phyloP scores from a whole-genome alignment of 768 basidiomycete species.

The Lanmaoa pseudosensibilis region DNA sequence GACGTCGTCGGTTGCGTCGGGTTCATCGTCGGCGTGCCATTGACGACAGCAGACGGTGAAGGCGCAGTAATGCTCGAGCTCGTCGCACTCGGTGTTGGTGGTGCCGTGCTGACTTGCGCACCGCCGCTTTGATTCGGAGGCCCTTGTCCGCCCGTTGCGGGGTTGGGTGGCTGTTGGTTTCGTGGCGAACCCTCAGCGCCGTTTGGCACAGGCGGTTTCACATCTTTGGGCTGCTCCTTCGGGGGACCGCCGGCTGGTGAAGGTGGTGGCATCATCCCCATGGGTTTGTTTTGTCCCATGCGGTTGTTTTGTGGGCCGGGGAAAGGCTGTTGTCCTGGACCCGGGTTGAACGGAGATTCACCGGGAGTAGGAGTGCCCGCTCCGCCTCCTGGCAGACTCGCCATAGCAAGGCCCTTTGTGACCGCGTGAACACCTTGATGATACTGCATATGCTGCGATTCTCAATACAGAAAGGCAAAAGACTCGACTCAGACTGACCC shows the following conservation, averaged over 20 bases:
- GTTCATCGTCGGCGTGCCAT: constrained; percentile 32
- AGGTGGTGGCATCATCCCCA: constrained; percentile 52
- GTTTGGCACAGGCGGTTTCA: constrained; percentile 30
- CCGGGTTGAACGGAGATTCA: constrained; percentile 43
- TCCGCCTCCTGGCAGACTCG: constrained; percentile 32
- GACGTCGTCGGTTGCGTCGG: constrained; percentile 25
- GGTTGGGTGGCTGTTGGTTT: constrained; percentile 35
- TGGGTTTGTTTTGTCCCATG: constrained; percentile 35
- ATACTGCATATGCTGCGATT: constrained; percentile 32
- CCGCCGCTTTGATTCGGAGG: constrained; percentile 18
- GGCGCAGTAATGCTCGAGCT: constrained; percentile 37
- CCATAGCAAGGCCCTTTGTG: constrained; percentile 37
- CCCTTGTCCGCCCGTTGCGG: constrained; percentile 27
- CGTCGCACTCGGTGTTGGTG: constrained; percentile 38
- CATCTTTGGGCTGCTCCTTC: constrained; percentile 35
- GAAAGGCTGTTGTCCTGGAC: constrained; percentile 36
- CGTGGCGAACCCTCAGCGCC: constrained; percentile 45
- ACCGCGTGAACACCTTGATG: constrained; percentile 38
- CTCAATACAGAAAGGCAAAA: constrained; percentile 8
- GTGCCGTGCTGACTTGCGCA: constrained; percentile 33
- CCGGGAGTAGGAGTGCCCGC: constrained; percentile 46
- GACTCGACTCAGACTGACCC: constrained; percentile 17
- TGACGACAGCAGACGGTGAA: constrained; percentile 38
- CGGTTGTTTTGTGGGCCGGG: constrained; percentile 34
- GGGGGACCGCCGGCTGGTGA: constrained; percentile 43